Percentiles rank a stretch among this genome's conserved stretches.
phyloP scores from a whole-genome alignment of 768 basidiomycete genomes.

The Sutorius australiensis region DNA sequence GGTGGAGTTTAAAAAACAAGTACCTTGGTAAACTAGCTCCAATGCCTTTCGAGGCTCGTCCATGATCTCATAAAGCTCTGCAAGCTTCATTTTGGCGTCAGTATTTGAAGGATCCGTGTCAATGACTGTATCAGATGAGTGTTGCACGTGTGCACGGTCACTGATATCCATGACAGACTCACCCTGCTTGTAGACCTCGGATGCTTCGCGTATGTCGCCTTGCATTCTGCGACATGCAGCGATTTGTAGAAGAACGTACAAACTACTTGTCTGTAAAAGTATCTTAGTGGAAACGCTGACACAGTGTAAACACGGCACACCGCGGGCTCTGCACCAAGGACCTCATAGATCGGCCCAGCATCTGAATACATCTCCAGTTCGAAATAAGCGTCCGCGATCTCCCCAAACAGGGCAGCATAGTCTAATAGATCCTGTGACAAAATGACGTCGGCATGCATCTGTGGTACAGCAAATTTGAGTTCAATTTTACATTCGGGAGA shows the following conservation, averaged over 20 bases:
- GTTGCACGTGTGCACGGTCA: background rate
- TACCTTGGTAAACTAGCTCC: slow-evolving; percentile 48
- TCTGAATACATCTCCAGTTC: background rate
- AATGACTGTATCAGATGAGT: slow-evolving; percentile 51
- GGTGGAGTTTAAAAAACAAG: background rate
- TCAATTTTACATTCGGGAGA: background rate
- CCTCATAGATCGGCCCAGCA: background rate
- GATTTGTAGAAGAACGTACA: slow-evolving; percentile 49
- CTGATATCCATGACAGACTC: slow-evolving; percentile 16
- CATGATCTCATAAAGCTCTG: slow-evolving; percentile 82
- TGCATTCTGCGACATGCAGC: slow-evolving; percentile 78
- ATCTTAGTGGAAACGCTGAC: background rate
- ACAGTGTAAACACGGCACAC: background rate
- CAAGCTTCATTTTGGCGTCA: slow-evolving; percentile 86
- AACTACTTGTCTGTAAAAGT: background rate
- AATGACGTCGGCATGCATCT: slow-evolving; percentile 77
- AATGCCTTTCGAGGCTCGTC: slow-evolving; percentile 29
- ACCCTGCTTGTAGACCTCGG: slow-evolving; percentile 84
- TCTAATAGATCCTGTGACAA: slow-evolving; percentile 68
- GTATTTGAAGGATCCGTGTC: slow-evolving; percentile 69
- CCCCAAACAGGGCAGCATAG: slow-evolving; percentile 73
- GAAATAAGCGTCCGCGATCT: slow-evolving; percentile 83
- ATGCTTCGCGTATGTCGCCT: slow-evolving; percentile 71
- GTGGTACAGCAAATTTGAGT: background rate
- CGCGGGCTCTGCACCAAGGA: background rate